Evolutionary conservation across 192 early-diverging fungal genomes (phyloP).

Genomic region (Rhizophagus sp.): DNA sequence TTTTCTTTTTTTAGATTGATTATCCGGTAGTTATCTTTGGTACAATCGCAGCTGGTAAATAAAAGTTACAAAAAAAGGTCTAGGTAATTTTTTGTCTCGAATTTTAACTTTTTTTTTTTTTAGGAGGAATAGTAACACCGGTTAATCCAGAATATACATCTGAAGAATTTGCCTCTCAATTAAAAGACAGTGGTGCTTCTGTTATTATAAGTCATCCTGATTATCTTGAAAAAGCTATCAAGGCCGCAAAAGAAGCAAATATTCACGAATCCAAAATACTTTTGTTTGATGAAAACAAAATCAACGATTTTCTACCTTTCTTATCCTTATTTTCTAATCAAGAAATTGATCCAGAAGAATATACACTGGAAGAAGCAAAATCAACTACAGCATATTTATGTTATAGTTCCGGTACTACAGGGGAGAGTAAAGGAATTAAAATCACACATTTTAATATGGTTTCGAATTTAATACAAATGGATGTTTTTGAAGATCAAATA

Average conservation of each 20-base stretch:
- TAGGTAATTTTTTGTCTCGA: neutral
- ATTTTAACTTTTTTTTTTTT: conserved; percentile 24
- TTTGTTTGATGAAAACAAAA: conserved; percentile 46
- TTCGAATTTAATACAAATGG: conserved; percentile 67
- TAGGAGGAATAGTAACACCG: conserved; percentile 69
- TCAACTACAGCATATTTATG: conserved; percentile 59
- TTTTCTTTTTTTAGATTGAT: conserved; percentile 29
- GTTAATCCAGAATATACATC: conserved; percentile 82
- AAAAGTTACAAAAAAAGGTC: neutral
- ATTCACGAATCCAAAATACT: conserved; percentile 43
- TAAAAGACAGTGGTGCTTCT: conserved; percentile 67
- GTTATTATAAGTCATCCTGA: conserved; percentile 57
- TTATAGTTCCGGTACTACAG: conserved; percentile 67
- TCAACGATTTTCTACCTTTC: conserved; percentile 38
- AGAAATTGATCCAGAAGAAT: conserved; percentile 33
- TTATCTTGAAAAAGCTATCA: conserved; percentile 35
- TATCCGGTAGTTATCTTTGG: conserved; percentile 41
- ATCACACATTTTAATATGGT: conserved; percentile 82
- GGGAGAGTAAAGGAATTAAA: conserved; percentile 81
- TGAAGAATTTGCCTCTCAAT: conserved; percentile 74
- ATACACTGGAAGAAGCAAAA: conserved; percentile 32
- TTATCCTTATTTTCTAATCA: conserved; percentile 29
- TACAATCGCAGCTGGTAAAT: conserved; percentile 39
- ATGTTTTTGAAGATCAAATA: conserved; percentile 43
- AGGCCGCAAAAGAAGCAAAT: conserved; percentile 36